Conservation (phyloP, 2,329 filamentous ascomycete species). For the Penicillium hesseltinei region DNA sequence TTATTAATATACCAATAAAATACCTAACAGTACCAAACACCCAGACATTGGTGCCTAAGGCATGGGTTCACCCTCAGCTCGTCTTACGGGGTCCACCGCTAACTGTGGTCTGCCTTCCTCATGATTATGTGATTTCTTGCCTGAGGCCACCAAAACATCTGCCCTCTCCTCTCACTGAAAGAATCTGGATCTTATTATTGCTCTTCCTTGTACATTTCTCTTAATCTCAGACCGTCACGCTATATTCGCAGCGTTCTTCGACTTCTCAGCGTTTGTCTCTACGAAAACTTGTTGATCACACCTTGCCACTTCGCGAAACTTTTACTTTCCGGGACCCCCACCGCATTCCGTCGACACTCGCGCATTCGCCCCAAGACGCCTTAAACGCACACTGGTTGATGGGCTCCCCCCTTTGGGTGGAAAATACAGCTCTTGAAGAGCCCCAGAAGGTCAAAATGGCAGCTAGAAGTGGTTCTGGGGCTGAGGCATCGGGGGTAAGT, state of each 20-base stretch:
- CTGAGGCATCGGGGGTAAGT: conserved; percentile 35
- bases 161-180: conserved; percentile 2
- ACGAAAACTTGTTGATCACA: background rate
- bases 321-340: conserved; percentile 16
- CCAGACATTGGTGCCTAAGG: too few relatives aligned
- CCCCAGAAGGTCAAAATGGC: conserved; percentile 11
- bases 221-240: background rate
- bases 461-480: conserved; percentile 10
- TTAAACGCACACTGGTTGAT: conserved; percentile 10
- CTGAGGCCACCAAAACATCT: background rate
- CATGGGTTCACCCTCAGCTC: too few relatives aligned
- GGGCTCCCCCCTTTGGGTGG: background rate
- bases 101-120: too few relatives aligned
- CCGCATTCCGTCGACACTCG: conserved; percentile 17
- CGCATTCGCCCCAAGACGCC: conserved; percentile 15
- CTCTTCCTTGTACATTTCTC: background rate
- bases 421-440: conserved; percentile 2
- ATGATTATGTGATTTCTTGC: conserved; percentile 5
- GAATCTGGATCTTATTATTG: background rate
- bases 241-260: background rate
- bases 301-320: conserved; percentile 14
- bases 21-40: too few relatives aligned
- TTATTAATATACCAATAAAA: too few relatives aligned
- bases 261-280: background rate
- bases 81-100: too few relatives aligned